phyloP scores from a whole-genome alignment of 768 basidiomycete species.

The Rhodosporidiobolus odoratus region DNA sequence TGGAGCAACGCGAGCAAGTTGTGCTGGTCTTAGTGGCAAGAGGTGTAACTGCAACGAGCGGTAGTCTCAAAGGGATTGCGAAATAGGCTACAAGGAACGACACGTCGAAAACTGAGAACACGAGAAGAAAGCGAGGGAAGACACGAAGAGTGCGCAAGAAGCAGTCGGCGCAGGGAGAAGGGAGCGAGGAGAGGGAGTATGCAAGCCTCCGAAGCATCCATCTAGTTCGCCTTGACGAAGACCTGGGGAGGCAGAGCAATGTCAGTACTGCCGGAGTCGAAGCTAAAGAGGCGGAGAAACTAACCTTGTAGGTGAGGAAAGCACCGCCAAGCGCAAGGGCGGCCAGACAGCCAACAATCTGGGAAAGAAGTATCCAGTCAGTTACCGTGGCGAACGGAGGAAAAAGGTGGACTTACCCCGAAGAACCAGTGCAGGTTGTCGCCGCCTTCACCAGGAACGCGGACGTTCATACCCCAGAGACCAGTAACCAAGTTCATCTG shows the following conservation, averaged over 20 bases:
- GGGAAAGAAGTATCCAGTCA: background rate
- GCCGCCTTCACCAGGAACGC: slow-evolving; percentile 78
- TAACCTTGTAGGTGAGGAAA: slow-evolving; percentile 32
- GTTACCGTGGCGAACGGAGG: background rate
- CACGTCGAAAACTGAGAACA: background rate
- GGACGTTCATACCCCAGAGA: slow-evolving; percentile 81
- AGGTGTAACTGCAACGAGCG: too few species aligned
- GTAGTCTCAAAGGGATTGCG: too few species aligned
- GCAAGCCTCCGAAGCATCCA: too few species aligned
- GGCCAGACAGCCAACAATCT: slow-evolving; percentile 35
- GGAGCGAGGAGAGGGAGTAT: background rate
- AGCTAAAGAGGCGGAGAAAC: background rate
- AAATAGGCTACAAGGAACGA: too few species aligned
- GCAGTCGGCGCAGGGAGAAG: background rate
- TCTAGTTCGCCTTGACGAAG: background rate
- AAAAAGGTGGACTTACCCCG: slow-evolving; percentile 3
- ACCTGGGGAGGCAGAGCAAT: background rate
- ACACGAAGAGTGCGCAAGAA: background rate
- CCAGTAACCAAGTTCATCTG: slow-evolving; percentile 78
- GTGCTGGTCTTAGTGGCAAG: too few species aligned
- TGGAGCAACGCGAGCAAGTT: background rate
- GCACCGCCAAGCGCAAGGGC: slow-evolving; percentile 34
- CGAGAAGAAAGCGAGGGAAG: background rate
- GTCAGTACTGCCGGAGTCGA: background rate
- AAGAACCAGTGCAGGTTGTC: slow-evolving; percentile 53